phyloP scores from a whole-genome alignment of 495 filamentous ascomycete species.

The Podospora pseudoanserina region DNA sequence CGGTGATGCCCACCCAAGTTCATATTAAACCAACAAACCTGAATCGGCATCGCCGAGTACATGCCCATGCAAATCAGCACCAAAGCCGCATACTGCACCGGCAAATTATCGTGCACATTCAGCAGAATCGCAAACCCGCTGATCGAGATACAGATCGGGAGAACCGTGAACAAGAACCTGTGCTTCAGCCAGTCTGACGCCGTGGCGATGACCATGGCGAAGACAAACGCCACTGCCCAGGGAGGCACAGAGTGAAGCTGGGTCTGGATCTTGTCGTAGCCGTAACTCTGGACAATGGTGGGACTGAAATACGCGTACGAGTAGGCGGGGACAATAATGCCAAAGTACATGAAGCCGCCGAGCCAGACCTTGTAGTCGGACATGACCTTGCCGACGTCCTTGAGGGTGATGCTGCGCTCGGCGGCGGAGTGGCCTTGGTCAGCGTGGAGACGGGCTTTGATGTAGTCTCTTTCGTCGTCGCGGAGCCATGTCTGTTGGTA shows the following conservation, averaged over 20 bases:
- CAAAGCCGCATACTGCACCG: constrained; percentile 67
- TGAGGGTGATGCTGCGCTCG: constrained; percentile 58
- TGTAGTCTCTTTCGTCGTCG: constrained; percentile 69
- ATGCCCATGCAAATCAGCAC: constrained; percentile 65
- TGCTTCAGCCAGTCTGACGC: constrained; percentile 66
- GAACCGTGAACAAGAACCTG: constrained; percentile 69
- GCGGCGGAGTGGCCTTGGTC: constrained; percentile 76
- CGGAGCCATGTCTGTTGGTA: constrained; percentile 51
- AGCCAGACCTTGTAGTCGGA: constrained; percentile 68
- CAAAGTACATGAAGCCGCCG: constrained; percentile 87
- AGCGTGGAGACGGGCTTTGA: constrained; percentile 66
- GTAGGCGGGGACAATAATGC: constrained; percentile 84
- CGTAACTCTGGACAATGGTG: constrained; percentile 66
- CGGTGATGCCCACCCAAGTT: constrained; percentile 86
- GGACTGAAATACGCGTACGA: constrained; percentile 67
- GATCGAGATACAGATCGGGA: constrained; percentile 61
- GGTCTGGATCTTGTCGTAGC: constrained; percentile 65
- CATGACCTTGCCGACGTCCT: constrained; percentile 68
- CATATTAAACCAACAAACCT: constrained; percentile 93
- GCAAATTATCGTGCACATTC: constrained; percentile 49
- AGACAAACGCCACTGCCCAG: constrained; percentile 73
- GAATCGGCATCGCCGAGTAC: constrained; percentile 74
- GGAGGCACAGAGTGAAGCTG: constrained; percentile 83
- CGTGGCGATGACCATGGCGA: constrained; percentile 70
- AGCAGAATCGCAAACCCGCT: constrained; percentile 71